phyloP scores from a whole-genome alignment of 2,329 filamentous ascomycete species.

The Neofusicoccum parvum region DNA sequence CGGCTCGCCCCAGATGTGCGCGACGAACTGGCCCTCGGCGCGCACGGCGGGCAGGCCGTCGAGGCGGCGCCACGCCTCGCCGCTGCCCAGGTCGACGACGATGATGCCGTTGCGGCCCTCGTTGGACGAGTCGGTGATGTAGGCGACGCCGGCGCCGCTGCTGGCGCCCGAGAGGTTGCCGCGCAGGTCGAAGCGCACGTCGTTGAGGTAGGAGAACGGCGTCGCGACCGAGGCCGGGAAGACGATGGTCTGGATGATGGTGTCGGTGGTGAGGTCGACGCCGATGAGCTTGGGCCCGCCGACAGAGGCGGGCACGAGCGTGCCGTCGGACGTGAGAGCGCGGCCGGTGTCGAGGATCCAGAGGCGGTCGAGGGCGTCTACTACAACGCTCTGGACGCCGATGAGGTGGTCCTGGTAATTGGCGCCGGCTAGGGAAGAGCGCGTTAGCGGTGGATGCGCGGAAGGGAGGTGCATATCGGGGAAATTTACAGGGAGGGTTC shows the following conservation, averaged over 20 bases:
- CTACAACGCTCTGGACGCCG: slow-evolving; percentile 55
- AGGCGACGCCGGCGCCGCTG: slow-evolving; percentile 51
- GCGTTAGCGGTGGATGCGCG: not conserved
- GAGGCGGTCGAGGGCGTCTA: slow-evolving; percentile 53
- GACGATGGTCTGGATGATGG: slow-evolving; percentile 53
- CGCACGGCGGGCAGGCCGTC: slow-evolving; percentile 45
- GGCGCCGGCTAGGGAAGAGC: slow-evolving; percentile 35
- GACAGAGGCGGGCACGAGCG: slow-evolving; percentile 44
- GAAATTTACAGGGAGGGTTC: slow-evolving; percentile 37
- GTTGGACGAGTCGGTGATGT: slow-evolving; percentile 55
- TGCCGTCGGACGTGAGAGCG: slow-evolving; percentile 45
- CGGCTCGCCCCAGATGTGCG: slow-evolving; percentile 52
- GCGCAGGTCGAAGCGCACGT: slow-evolving; percentile 57
- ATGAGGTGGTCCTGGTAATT: slow-evolving; percentile 55
- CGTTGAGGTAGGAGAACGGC: slow-evolving; percentile 55
- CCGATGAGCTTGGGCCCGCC: slow-evolving; percentile 57
- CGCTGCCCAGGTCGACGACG: slow-evolving; percentile 53
- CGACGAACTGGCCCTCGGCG: slow-evolving; percentile 49
- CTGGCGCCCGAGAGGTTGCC: slow-evolving; percentile 36
- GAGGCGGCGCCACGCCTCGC: slow-evolving; percentile 54
- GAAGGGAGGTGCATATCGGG: not conserved
- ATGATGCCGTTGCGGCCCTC: slow-evolving; percentile 55
- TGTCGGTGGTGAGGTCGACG: slow-evolving; percentile 49
- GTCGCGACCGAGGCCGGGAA: slow-evolving; percentile 52
- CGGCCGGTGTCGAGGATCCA: slow-evolving; percentile 59